phyloP scores from a whole-genome alignment of 306 rosid species.

The Elaeagnus macrophylla region DNA sequence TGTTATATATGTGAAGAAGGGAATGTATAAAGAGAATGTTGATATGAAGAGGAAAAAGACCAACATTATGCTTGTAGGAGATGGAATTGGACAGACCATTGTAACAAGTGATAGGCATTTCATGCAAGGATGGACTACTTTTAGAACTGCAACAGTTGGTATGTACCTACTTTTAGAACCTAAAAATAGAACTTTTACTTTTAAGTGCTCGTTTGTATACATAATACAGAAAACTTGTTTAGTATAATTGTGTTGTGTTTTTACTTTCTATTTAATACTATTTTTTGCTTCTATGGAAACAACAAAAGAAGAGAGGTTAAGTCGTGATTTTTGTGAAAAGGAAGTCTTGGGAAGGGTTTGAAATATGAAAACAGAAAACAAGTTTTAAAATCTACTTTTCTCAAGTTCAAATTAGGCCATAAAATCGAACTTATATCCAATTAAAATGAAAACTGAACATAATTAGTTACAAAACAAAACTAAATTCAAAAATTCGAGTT shows the following conservation, averaged over 20 bases:
- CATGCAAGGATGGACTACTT: constrained; percentile 4
- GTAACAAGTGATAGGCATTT: constrained; percentile 4
- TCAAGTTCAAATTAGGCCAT: neutral
- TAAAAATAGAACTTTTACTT: neutral
- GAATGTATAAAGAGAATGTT: neutral
- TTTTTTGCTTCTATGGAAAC: too few species aligned
- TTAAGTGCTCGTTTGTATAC: neutral
- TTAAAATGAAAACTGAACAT: too few species aligned
- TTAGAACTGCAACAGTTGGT: constrained; percentile 4
- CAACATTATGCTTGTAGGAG: constrained; percentile 8
- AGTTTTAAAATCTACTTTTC: neutral
- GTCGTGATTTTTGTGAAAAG: too few species aligned
- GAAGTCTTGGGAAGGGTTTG: too few species aligned
- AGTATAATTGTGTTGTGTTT: too few species aligned
- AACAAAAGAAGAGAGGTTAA: too few species aligned
- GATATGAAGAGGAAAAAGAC: neutral
- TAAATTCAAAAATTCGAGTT: too few species aligned
- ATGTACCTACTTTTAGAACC: neutral
- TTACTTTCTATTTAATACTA: too few species aligned
- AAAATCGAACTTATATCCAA: neutral
- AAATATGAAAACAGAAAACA: too few species aligned
- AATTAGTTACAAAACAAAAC: too few species aligned
- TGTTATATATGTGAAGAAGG: neutral
- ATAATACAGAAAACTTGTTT: too few species aligned
- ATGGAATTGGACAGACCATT: constrained; percentile 4